Conservation (phyloP, 2,329 filamentous ascomycete genomes). For the Periconia digitata region DNA sequence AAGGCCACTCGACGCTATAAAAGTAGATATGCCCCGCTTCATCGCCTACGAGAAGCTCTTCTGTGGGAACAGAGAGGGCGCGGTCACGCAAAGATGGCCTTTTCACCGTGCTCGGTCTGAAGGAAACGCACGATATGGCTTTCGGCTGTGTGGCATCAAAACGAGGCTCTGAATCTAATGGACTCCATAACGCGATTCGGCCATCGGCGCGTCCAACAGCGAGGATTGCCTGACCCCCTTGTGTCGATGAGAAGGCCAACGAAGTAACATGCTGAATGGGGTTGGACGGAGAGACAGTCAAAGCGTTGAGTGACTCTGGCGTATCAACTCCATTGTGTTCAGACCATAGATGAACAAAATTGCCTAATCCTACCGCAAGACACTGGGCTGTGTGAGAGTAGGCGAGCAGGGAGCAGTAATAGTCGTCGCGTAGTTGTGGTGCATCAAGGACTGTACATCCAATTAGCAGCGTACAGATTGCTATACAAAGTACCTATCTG, state of each 20-base stretch:
- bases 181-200: constrained; percentile 74
- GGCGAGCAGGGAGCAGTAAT: constrained; percentile 88
- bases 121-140: constrained; percentile 78
- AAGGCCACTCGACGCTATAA: constrained; percentile 84
- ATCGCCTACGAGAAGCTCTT: constrained; percentile 86
- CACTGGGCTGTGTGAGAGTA: constrained; percentile 75
- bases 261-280: constrained; percentile 67
- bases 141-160: constrained; percentile 74
- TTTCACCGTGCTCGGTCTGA: constrained; percentile 65
- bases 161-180: constrained; percentile 68
- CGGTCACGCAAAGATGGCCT: constrained; percentile 53
- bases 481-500: constrained; percentile 57
- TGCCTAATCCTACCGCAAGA: constrained; percentile 80
- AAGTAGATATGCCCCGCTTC: constrained; percentile 82
- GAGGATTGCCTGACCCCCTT: constrained; percentile 76
- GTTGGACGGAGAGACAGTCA: constrained; percentile 42
- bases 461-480: constrained; percentile 31
- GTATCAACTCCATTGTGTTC: constrained; percentile 69
- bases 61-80: constrained; percentile 62
- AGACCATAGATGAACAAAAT: constrained; percentile 85
- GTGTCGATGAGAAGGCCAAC: constrained; percentile 81
- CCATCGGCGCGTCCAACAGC: constrained; percentile 82
- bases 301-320: constrained; percentile 56
- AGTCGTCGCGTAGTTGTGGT: constrained; percentile 87
- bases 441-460: constrained; percentile 76